These are phyloP conservation scores for Tolypocladium tropicale DNA, from an alignment of 2,329 filamentous ascomycete genomes.

Conservation along the genomic window DNA sequence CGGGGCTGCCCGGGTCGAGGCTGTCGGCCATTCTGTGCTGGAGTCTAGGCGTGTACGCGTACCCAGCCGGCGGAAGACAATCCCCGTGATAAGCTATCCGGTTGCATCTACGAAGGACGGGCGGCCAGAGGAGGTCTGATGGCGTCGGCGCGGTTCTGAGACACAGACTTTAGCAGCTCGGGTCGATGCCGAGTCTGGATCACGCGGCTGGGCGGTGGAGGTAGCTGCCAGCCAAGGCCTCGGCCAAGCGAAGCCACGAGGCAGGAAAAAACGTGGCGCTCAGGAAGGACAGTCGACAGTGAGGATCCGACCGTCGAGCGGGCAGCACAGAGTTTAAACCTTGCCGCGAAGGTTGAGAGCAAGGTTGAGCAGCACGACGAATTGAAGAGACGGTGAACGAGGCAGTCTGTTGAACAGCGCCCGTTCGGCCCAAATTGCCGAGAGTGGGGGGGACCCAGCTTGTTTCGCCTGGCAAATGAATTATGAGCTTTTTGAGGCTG, in stretches of 20 bases:
- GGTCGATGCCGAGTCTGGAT: not conserved
- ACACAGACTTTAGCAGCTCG: not conserved
- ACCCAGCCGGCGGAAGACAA: not conserved
- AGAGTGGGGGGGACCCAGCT: not conserved
- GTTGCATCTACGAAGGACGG: not conserved
- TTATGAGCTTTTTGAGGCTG: not conserved
- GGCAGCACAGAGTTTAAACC: not conserved
- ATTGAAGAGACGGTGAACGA: not conserved
- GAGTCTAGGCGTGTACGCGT: not conserved
- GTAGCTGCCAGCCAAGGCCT: not conserved
- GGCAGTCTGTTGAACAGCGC: not conserved
- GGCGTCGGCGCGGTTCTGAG: not conserved
- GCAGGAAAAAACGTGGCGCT: not conserved
- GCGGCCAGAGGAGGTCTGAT: not conserved
- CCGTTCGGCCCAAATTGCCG: not conserved
- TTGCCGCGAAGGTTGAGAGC: not conserved
- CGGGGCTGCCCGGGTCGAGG: slow-evolving; percentile 13
- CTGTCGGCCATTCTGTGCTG: slow-evolving; percentile 16
- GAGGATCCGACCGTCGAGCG: not conserved
- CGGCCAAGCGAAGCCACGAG: not conserved
- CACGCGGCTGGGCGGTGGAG: not conserved
- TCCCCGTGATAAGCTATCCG: no score
- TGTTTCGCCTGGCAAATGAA: not conserved
- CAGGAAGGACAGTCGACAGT: not conserved
- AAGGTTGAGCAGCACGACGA: not conserved